These are phyloP conservation scores for Malus fusca DNA, from an alignment of 306 rosid species.

Conservation along the genomic window DNA sequence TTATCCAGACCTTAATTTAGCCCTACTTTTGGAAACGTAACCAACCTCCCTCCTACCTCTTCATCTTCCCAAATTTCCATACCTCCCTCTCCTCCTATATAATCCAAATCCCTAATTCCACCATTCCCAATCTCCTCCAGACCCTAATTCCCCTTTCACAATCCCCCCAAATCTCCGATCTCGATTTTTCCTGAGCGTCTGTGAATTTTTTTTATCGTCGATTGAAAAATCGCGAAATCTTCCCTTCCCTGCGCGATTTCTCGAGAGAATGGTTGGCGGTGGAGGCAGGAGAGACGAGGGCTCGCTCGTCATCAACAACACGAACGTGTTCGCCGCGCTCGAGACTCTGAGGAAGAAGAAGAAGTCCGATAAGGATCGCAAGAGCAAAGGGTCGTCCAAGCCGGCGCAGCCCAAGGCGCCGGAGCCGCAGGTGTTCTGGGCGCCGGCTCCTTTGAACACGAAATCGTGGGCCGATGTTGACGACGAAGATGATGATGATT, in stretches of 20 bases:
- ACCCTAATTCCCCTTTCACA: neutral
- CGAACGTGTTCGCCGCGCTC: constrained; percentile 84
- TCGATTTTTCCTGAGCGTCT: neutral
- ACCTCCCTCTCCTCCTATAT: neutral
- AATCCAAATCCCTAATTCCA: constrained; percentile 1
- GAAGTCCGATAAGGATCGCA: constrained; percentile 79
- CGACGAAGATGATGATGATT: constrained; percentile 78
- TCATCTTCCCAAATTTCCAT: neutral
- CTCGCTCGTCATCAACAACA: constrained; percentile 63
- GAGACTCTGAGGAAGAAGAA: constrained; percentile 86
- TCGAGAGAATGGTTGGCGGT: constrained; percentile 59
- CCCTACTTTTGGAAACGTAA: constrained; percentile 32
- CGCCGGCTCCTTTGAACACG: constrained; percentile 62
- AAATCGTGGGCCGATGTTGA: constrained; percentile 92
- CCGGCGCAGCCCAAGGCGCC: constrained; percentile 36
- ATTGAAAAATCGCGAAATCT: neutral
- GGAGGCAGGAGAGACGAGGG: constrained; percentile 88
- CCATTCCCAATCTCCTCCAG: neutral
- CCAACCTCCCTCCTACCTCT: neutral
- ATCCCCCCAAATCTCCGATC: neutral
- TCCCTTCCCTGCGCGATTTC: too few species aligned
- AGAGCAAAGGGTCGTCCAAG: constrained; percentile 55
- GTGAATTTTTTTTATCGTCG: neutral
- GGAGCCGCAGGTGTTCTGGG: constrained; percentile 66
- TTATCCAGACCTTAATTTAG: constrained; percentile 27